Percentiles rank a stretch among this genome's conserved stretches.
Evolutionary conservation across 257 asterid genomes (phyloP).

Genomic region (Forsythia viridissima): DNA sequence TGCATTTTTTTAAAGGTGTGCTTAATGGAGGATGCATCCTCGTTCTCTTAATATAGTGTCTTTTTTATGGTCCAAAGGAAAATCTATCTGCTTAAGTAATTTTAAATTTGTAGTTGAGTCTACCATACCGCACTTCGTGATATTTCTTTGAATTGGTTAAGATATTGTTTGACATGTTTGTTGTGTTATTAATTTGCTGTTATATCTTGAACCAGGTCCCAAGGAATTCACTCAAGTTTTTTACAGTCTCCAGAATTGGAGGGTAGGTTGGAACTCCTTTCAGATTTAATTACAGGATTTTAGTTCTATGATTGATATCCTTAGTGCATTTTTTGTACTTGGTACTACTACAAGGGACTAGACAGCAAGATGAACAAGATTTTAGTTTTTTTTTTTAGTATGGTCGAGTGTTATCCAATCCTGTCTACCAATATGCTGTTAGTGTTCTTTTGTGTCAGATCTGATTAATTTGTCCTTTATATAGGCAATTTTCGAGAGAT

Average conservation of each 20-base stretch:
- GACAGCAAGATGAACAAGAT: background rate
- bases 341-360: background rate
- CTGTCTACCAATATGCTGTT: background rate
- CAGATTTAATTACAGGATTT: background rate
- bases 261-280: constrained; percentile 56
- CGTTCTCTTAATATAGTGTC: background rate
- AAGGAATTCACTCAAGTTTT: constrained; percentile 84
- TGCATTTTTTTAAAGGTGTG: background rate
- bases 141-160: background rate
- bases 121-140: background rate
- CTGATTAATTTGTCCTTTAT: constrained; percentile 19
- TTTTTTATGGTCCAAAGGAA: background rate
- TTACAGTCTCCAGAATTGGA: constrained; percentile 93
- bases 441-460: constrained; percentile 1
- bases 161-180: background rate
- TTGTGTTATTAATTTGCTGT: constrained; percentile 5
- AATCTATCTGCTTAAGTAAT: background rate
- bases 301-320: background rate
- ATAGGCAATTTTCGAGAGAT: constrained; percentile 82
- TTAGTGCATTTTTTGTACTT: background rate
- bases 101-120: background rate
- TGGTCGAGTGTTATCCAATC: background rate
- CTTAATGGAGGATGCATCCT: background rate
- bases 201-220: constrained; percentile 63
- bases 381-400: background rate